These are phyloP conservation scores for Penstemon eatonii DNA, from an alignment of 257 asterid genomes.

Conservation along the genomic window DNA sequence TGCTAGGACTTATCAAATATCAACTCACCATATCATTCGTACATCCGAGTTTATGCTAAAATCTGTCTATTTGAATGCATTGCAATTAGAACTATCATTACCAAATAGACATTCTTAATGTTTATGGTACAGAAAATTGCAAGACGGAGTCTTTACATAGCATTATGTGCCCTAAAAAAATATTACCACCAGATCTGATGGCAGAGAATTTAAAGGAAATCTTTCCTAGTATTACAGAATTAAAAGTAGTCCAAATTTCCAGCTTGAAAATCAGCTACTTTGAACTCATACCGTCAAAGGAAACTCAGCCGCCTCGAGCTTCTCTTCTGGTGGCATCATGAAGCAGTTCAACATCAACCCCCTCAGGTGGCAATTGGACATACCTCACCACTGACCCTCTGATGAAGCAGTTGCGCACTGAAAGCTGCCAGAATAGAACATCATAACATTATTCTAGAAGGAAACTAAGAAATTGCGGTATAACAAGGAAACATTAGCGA, in stretches of 20 bases:
- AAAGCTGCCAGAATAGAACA: slow-evolving; percentile 54
- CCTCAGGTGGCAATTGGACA: slow-evolving; percentile 96
- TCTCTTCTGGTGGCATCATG: slow-evolving; percentile 99
- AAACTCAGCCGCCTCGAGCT: slow-evolving; percentile 74
- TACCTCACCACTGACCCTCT: slow-evolving; percentile 96
- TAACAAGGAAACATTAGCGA: too few relatives aligned
- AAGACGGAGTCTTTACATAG: too few relatives aligned
- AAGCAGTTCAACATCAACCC: slow-evolving; percentile 89
- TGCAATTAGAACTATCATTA: too few relatives aligned
- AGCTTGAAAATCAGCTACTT: slow-evolving; percentile 2
- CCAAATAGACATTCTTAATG: too few relatives aligned
- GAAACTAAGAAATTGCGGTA: too few relatives aligned
- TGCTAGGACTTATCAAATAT: too few relatives aligned
- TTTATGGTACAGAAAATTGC: too few relatives aligned
- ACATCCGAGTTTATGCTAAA: too few relatives aligned
- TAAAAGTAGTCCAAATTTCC: slow-evolving; percentile 2
- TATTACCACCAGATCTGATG: background rate
- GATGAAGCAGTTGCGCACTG: slow-evolving; percentile 96
- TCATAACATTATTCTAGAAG: slow-evolving; percentile 1
- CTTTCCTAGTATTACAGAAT: slow-evolving; percentile 14
- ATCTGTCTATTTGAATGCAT: too few relatives aligned
- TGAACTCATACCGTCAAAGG: background rate
- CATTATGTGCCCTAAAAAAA: slow-evolving; percentile 5
- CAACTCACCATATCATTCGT: too few relatives aligned
- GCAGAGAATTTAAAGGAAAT: slow-evolving; percentile 7